phyloP scores from a whole-genome alignment of 441 rosid genomes.

The Jatropha podagrica region DNA sequence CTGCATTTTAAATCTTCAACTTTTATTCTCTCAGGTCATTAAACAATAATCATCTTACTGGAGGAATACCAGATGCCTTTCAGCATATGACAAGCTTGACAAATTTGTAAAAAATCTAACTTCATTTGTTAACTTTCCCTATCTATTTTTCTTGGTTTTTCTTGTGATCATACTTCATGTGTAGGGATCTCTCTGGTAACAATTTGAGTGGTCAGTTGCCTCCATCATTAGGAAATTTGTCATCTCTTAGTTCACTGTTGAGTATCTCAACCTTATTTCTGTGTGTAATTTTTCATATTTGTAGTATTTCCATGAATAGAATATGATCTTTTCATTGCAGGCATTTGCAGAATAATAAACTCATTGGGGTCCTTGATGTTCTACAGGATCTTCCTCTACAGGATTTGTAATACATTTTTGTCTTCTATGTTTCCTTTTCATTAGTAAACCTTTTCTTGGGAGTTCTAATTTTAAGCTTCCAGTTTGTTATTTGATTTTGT shows the following conservation, averaged over 20 bases:
- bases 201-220: conserved; percentile 73
- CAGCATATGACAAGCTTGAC: conserved; percentile 51
- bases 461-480: background rate
- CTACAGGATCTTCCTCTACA: conserved; percentile 70
- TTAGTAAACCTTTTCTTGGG: background rate
- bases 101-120: conserved; percentile 47
- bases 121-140: conserved; percentile 9
- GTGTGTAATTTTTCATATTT: background rate
- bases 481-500: background rate
- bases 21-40: conserved; percentile 51
- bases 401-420: conserved; percentile 52
- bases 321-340: conserved; percentile 39
- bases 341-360: conserved; percentile 79
- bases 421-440: background rate
- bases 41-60: conserved; percentile 59
- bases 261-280: conserved; percentile 12
- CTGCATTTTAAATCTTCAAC: background rate
- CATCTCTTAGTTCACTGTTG: conserved; percentile 28
- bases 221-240: conserved; percentile 30
- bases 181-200: conserved; percentile 79
- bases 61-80: conserved; percentile 78
- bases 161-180: conserved; percentile 21
- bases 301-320: background rate
- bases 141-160: conserved; percentile 4
- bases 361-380: conserved; percentile 72